Base-by-base conservation (phyloP, 106 monocot species). In the Acorus calamus region DNA sequence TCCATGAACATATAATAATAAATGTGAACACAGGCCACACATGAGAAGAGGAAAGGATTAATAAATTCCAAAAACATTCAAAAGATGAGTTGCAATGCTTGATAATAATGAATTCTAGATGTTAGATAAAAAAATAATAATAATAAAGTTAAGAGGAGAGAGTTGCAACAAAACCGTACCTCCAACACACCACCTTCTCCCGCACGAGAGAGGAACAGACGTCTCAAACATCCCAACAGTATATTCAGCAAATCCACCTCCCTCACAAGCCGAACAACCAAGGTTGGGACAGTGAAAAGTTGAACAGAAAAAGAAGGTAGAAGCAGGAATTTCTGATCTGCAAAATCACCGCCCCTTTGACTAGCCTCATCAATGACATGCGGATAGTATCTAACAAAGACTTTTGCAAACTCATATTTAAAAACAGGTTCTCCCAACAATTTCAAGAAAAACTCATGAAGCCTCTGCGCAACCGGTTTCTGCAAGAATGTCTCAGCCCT, bases 251-350 rank as follows among this genome's bases (percentile, higher is more conserved):
- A 62, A 74, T 84, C 64, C 11, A 76, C 56, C 61, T 86, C 83
- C 4, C 50, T 63, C 11, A 84, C 84, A 76, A 98, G 81, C 46
- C 74, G 56, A 3, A 69, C 61, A 52, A 85, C 81, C 62, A 98
- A 65, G 2, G 80, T 69, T 53, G 98, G 85, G 56, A 98, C 98
- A 13, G 98, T 98, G 66, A 98, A 86, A 57, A 98, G 83, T 77
- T 98, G 98, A 46, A 98, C 98, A 49, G 92, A 88, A 57, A 98
- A 88, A 56, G 79, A 76, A 8, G 73, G 14, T 62, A 98, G 8
- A 57, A 82, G 48, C 8, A 76, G 76, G 75, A 76, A 78, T 14
- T 66, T 69, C 60, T 88, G 79, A 47, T 68, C 14, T 12, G 92
- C 69, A 61, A 1, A 28, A 28, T 28, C 28, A 28, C 28, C 28